Evolutionary conservation across 1,284 basidiomycete genomes (phyloP).

Genomic region (Heterobasidion parviporum): DNA sequence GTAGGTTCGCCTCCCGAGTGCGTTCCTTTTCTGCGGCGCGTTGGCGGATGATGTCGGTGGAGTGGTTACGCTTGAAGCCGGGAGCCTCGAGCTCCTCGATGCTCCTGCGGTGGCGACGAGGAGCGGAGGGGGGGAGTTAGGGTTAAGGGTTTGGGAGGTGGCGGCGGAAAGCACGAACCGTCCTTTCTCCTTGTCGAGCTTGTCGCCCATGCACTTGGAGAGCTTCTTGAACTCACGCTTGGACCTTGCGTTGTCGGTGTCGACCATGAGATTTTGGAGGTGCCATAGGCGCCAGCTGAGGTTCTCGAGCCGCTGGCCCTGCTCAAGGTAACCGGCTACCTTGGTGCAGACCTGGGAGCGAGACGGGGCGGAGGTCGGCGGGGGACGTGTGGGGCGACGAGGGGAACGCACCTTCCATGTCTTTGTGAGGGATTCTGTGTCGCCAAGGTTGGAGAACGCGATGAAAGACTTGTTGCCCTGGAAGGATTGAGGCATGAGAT

Average conservation of each 20-base stretch:
- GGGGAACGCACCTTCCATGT: slow-evolving; percentile 67
- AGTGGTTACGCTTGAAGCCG: slow-evolving; percentile 64
- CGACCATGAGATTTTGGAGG: slow-evolving; percentile 80
- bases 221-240: slow-evolving; percentile 83
- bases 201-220: slow-evolving; percentile 78
- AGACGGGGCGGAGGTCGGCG: not conserved
- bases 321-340: slow-evolving; percentile 79
- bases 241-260: slow-evolving; percentile 75
- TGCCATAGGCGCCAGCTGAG: slow-evolving; percentile 83
- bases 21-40: slow-evolving; percentile 74
- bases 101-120: slow-evolving; percentile 33
- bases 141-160: slow-evolving; percentile 5
- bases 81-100: slow-evolving; percentile 76
- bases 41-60: slow-evolving; percentile 67
- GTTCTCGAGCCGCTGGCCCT: slow-evolving; percentile 81
- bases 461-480: slow-evolving; percentile 88
- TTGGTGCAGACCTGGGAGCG: slow-evolving; percentile 66
- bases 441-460: slow-evolving; percentile 77
- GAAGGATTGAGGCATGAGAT: slow-evolving; percentile 13
- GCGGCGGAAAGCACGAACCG: slow-evolving; percentile 38
- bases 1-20: slow-evolving; percentile 60
- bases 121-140: slow-evolving; percentile 7
- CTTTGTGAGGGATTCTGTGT: slow-evolving; percentile 73
- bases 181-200: slow-evolving; percentile 82
- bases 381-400: not conserved